phyloP scores from a whole-genome alignment of 352 stramenopile species.

The Pythium brachiatum region DNA sequence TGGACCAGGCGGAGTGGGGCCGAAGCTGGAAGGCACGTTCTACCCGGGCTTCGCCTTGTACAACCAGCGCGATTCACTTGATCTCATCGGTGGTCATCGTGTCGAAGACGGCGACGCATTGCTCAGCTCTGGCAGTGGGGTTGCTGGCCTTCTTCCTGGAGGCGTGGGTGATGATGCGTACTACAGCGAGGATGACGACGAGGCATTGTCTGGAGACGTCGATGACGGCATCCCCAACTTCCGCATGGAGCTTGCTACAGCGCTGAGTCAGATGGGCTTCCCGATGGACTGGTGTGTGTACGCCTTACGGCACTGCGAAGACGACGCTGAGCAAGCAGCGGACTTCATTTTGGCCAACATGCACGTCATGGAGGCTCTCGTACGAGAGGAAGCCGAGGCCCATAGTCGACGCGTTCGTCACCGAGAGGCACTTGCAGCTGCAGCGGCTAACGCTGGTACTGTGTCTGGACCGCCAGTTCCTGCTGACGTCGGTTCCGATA shows the following conservation, averaged over 20 bases:
- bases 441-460: conserved; percentile 10
- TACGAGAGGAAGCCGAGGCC: conserved; percentile 68
- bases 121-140: conserved; percentile 27
- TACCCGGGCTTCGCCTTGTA: conserved; percentile 86
- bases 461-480: not conserved
- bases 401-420: conserved; percentile 47
- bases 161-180: conserved; percentile 62
- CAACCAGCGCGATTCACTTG: conserved; percentile 86
- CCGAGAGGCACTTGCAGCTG: conserved; percentile 28
- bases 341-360: conserved; percentile 87
- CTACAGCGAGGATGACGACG: conserved; percentile 83
- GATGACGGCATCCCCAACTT: conserved; percentile 76
- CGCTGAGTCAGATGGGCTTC: conserved; percentile 84
- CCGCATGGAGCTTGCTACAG: conserved; percentile 76
- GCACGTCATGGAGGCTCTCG: conserved; percentile 74
- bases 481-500: not conserved
- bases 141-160: conserved; percentile 24
- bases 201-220: conserved; percentile 35
- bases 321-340: conserved; percentile 75
- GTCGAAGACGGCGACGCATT: conserved; percentile 66
- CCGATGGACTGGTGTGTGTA: conserved; percentile 88
- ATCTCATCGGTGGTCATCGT: conserved; percentile 80
- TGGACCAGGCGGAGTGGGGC: conserved; percentile 77
- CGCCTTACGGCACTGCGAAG: conserved; percentile 75
- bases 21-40: conserved; percentile 85